A percentile compares a stretch with the other conserved stretches of the same genome.
Evolutionary conservation across 2,329 filamentous ascomycete genomes (phyloP).

Genomic region (Macrophomina pseudophaseolina): DNA sequence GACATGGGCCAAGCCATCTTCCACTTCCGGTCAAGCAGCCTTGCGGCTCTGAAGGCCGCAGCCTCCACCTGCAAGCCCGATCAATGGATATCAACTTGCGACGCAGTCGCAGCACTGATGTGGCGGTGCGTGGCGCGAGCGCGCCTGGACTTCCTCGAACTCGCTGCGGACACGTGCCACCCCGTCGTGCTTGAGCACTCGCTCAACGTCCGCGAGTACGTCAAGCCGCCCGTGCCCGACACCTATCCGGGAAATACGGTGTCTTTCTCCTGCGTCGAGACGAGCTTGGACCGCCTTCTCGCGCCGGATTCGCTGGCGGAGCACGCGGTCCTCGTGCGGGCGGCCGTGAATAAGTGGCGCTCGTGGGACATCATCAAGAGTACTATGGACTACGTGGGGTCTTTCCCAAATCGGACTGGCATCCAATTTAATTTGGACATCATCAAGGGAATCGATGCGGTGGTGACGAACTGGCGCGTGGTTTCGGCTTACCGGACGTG

Average conservation of each 20-base stretch:
- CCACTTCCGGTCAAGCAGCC: neutral
- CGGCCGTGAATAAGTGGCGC: slow-evolving; percentile 32
- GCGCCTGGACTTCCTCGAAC: neutral
- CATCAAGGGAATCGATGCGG: slow-evolving; percentile 35
- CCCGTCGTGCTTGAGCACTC: neutral
- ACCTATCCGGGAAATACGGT: neutral
- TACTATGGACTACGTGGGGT: slow-evolving; percentile 33
- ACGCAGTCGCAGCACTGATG: neutral
- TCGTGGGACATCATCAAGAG: slow-evolving; percentile 30
- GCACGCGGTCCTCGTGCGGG: neutral
- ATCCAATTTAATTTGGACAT: slow-evolving; percentile 32
- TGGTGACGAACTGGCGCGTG: slow-evolving; percentile 35
- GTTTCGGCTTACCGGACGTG: slow-evolving; percentile 34
- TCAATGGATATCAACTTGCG: neutral
- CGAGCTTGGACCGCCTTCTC: neutral
- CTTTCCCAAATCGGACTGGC: slow-evolving; percentile 31
- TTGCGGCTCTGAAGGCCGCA: slow-evolving; percentile 30
- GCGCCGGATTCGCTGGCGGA: neutral
- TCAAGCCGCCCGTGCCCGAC: neutral
- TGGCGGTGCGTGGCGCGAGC: neutral
- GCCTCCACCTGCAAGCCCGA: neutral
- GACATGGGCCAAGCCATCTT: neutral
- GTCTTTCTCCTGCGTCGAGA: neutral
- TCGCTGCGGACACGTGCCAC: neutral
- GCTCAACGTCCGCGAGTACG: neutral